These are phyloP conservation scores for Plasmodium coatneyi DNA, from an alignment of 169 alveolate genomes.

Conservation along the genomic window DNA sequence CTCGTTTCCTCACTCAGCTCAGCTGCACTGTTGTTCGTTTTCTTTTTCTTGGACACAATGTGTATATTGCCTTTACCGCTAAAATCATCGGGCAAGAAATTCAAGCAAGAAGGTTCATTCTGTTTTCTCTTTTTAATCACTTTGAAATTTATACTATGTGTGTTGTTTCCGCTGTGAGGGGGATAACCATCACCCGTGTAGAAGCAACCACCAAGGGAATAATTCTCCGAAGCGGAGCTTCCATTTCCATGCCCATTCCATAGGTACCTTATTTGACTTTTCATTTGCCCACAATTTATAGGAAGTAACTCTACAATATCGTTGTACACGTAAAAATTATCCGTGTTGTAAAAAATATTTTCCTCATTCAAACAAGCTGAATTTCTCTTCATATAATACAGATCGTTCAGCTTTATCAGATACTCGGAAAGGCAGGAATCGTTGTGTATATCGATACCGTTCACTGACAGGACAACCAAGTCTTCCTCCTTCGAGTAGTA, in stretches of 20 bases:
- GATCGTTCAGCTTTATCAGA: conserved; percentile 37
- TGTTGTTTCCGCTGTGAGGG: background rate
- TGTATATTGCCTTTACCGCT: background rate
- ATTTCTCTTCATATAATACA: conserved; percentile 64
- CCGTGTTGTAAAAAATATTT: conserved; percentile 44
- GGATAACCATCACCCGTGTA: background rate
- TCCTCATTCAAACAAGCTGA: conserved; percentile 32
- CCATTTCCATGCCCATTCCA: conserved; percentile 20
- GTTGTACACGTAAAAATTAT: conserved; percentile 67
- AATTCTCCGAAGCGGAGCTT: background rate
- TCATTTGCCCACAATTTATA: background rate
- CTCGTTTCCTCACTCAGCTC: conserved; percentile 4
- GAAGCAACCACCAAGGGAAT: background rate
- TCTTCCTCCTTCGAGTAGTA: conserved; percentile 40
- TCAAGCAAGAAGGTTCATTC: background rate
- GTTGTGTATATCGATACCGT: conserved; percentile 71
- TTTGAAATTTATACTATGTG: conserved; percentile 35
- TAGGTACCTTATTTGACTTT: conserved; percentile 32
- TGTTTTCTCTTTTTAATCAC: conserved; percentile 57
- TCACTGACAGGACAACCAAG: conserved; percentile 41
- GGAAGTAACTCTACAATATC: conserved; percentile 54
- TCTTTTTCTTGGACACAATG: conserved; percentile 28
- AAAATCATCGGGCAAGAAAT: conserved; percentile 7
- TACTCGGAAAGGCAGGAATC: conserved; percentile 69
- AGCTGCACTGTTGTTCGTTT: background rate